These are phyloP conservation scores for Jacaranda mimosifolia DNA, from an alignment of 257 asterid species.

Conservation along the genomic window DNA sequence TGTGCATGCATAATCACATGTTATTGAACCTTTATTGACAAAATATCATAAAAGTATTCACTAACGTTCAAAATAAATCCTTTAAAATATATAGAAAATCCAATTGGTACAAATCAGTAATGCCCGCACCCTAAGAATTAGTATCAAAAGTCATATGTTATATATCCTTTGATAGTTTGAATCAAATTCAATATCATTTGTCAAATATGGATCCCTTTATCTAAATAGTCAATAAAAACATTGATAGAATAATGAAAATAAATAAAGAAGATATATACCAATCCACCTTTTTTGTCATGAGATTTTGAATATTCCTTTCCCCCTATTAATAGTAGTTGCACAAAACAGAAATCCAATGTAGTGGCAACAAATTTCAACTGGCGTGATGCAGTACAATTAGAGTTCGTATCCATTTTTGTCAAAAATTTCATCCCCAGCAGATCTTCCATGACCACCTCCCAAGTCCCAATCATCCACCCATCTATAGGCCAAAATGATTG, in stretches of 20 bases:
- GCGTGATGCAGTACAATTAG: conserved; percentile 10
- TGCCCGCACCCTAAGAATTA: neutral
- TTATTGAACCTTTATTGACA: too few relatives aligned
- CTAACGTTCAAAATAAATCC: neutral
- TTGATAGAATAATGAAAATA: neutral
- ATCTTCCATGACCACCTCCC: neutral
- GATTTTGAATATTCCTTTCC: neutral
- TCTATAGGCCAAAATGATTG: conserved; percentile 6
- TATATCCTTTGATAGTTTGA: neutral
- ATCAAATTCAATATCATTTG: neutral
- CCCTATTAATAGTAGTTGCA: neutral
- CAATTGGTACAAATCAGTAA: neutral
- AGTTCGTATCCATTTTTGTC: conserved; percentile 6
- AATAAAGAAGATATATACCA: neutral
- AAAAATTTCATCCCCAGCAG: conserved; percentile 24
- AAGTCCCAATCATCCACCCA: neutral
- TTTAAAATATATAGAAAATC: neutral
- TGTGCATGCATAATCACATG: too few relatives aligned
- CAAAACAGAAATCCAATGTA: neutral
- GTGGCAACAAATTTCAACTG: conserved; percentile 1
- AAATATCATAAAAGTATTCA: too few relatives aligned
- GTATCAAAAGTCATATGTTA: neutral
- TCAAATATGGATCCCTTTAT: conserved; percentile 5
- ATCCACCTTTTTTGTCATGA: neutral
- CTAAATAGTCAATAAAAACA: conserved; percentile 6